phyloP scores from a whole-genome alignment of 129 eudicot genomes.

The Flaveria linearis region DNA sequence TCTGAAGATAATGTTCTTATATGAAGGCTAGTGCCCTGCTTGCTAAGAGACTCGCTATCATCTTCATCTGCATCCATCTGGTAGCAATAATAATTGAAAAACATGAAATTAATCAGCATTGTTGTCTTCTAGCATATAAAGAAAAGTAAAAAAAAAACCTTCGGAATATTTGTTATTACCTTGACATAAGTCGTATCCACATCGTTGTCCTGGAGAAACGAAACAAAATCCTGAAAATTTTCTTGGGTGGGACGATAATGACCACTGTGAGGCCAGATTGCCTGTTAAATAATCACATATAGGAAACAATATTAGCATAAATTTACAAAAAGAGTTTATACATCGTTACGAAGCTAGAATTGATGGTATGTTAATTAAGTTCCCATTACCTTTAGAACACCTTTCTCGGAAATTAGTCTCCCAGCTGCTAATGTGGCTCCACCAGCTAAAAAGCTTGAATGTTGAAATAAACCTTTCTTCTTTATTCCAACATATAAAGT shows the following conservation, averaged over 20 bases:
- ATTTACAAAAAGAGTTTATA: background rate
- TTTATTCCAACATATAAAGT: constrained; percentile 82
- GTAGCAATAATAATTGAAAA: background rate
- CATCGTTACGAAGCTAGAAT: background rate
- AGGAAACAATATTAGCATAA: constrained; percentile 13
- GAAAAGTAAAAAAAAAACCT: background rate
- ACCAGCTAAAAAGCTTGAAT: constrained; percentile 96
- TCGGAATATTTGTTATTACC: constrained; percentile 43
- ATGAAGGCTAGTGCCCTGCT: constrained; percentile 45
- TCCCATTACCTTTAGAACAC: constrained; percentile 64
- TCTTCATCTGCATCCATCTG: constrained; percentile 88
- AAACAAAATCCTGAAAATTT: constrained; percentile 75
- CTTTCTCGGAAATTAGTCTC: constrained; percentile 73
- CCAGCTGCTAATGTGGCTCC: constrained; percentile 98
- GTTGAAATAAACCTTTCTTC: constrained; percentile 91
- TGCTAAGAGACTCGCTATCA: constrained; percentile 56
- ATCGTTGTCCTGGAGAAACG: constrained; percentile 65
- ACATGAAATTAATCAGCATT: constrained; percentile 22
- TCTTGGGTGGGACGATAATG: constrained; percentile 92
- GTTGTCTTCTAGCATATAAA: constrained; percentile 2
- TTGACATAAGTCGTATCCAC: constrained; percentile 72
- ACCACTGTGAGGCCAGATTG: constrained; percentile 99
- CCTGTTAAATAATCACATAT: constrained; percentile 47
- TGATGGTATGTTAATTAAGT: background rate
- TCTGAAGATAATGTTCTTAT: constrained; percentile 65